Percentiles rank a stretch among this genome's conserved stretches.
phyloP scores from a whole-genome alignment of 202 grass and related monocot species.

The Eragrostis tef region DNA sequence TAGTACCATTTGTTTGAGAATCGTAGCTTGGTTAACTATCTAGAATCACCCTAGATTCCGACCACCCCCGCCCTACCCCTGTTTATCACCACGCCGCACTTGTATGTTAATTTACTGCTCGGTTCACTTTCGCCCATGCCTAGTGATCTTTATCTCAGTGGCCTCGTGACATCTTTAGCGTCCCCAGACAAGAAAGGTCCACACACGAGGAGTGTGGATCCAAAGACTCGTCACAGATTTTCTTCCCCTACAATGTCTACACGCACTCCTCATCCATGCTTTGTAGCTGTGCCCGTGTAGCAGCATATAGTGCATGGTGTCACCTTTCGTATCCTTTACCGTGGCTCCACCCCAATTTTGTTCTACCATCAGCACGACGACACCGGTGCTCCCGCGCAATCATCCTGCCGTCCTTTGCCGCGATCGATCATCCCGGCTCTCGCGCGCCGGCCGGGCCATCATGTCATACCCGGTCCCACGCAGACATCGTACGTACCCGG shows the following conservation, averaged over 20 bases:
- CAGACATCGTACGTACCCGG: too few relatives aligned
- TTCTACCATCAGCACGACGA: neutral
- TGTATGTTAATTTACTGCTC: neutral
- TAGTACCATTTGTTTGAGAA: neutral
- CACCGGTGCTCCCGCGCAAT: conserved; percentile 28
- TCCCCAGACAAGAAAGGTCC: conserved; percentile 24
- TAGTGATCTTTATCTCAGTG: neutral
- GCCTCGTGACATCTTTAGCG: conserved; percentile 15
- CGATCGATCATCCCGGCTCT: neutral
- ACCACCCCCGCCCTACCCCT: neutral
- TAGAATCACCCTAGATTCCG: conserved; percentile 29
- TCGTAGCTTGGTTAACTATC: neutral
- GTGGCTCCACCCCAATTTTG: too few relatives aligned
- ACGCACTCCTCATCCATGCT: neutral
- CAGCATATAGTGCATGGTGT: neutral
- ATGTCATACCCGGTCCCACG: neutral
- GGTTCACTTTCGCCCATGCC: neutral
- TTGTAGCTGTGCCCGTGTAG: too few relatives aligned
- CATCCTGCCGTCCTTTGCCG: conserved; percentile 1
- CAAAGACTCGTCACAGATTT: conserved; percentile 20
- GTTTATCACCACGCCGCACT: neutral
- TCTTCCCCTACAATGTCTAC: neutral
- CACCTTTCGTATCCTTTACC: too few relatives aligned
- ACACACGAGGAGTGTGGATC: conserved; percentile 23
- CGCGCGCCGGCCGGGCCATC: neutral